These are phyloP conservation scores for Hysterium pulicare DNA, from an alignment of 2,329 filamentous ascomycete genomes.

Conservation along the genomic window DNA sequence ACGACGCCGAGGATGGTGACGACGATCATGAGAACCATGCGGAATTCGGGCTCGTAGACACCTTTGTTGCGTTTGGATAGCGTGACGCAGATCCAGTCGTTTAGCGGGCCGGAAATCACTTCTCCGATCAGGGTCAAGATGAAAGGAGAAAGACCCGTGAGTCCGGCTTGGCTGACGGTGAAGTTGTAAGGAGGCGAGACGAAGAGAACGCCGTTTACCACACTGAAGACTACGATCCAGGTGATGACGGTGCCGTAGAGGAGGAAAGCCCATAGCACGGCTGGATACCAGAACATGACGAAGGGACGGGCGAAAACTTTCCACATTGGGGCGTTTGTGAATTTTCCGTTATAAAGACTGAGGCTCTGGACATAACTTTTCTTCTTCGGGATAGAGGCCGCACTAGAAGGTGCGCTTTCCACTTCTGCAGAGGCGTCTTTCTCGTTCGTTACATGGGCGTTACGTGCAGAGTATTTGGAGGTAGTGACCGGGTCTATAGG, in stretches of 20 bases:
- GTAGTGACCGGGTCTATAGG: background rate
- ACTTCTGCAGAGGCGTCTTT: background rate
- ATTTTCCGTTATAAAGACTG: slow-evolving; percentile 28
- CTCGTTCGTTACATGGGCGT: background rate
- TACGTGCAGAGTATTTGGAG: background rate
- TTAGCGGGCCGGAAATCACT: slow-evolving; percentile 43
- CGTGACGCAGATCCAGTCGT: slow-evolving; percentile 40
- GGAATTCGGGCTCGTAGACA: slow-evolving; percentile 26
- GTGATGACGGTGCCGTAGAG: slow-evolving; percentile 44
- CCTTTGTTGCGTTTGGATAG: slow-evolving; percentile 20
- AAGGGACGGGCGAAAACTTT: slow-evolving; percentile 36
- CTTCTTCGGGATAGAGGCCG: slow-evolving; percentile 10
- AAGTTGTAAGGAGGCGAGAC: slow-evolving; percentile 43
- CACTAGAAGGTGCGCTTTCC: background rate
- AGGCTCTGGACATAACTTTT: slow-evolving; percentile 26
- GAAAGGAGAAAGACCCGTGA: slow-evolving; percentile 52
- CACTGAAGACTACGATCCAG: slow-evolving; percentile 45
- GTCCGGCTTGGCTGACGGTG: slow-evolving; percentile 46
- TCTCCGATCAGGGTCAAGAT: slow-evolving; percentile 48
- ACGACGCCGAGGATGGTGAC: slow-evolving; percentile 26
- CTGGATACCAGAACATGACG: slow-evolving; percentile 36
- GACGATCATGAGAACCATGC: slow-evolving; percentile 18
- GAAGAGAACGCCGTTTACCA: slow-evolving; percentile 46
- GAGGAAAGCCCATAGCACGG: slow-evolving; percentile 37
- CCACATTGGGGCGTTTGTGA: slow-evolving; percentile 30